Evolutionary conservation across 2,329 filamentous ascomycete species (phyloP).

Genomic region (Hawksworthiomyces lignivorus): DNA sequence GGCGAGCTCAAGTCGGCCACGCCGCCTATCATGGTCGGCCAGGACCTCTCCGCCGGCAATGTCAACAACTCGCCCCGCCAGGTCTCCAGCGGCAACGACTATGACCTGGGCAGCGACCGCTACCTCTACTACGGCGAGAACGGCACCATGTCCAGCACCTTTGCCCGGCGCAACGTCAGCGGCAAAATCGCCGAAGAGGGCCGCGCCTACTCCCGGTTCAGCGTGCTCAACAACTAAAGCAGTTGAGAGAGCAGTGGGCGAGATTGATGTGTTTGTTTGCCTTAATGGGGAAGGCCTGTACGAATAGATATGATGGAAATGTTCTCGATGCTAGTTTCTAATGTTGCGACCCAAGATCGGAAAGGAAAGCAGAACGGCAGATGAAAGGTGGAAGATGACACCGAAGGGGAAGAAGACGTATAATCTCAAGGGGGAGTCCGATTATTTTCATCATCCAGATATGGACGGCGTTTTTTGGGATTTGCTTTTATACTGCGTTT

Average conservation of each 20-base stretch:
- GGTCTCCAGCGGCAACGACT: constrained; percentile 54
- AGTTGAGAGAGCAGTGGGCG: not conserved
- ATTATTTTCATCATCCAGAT: not conserved
- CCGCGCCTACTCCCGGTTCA: constrained; percentile 20
- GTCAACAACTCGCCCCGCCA: constrained; percentile 42
- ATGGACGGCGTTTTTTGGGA: constrained; percentile 1
- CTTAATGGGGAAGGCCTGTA: too few relatives aligned
- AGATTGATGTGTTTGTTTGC: too few relatives aligned
- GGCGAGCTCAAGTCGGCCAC: constrained; percentile 47
- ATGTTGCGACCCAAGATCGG: too few relatives aligned
- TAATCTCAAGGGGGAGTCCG: not conserved
- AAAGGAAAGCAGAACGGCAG: too few relatives aligned
- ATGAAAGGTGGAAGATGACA: not conserved
- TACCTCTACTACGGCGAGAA: constrained; percentile 15
- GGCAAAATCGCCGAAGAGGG: constrained; percentile 70
- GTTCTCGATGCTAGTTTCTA: too few relatives aligned
- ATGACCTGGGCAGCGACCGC: constrained; percentile 22
- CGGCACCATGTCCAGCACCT: constrained; percentile 15
- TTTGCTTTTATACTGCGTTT: not conserved
- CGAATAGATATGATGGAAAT: too few relatives aligned
- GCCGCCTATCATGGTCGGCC: constrained; percentile 45
- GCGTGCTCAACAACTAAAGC: constrained; percentile 12
- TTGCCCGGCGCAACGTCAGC: constrained; percentile 55
- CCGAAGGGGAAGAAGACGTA: too few relatives aligned
- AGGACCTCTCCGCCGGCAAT: constrained; percentile 10